Conservation (phyloP, 805 yeast species). For the Yamadazyma phyllophila region DNA sequence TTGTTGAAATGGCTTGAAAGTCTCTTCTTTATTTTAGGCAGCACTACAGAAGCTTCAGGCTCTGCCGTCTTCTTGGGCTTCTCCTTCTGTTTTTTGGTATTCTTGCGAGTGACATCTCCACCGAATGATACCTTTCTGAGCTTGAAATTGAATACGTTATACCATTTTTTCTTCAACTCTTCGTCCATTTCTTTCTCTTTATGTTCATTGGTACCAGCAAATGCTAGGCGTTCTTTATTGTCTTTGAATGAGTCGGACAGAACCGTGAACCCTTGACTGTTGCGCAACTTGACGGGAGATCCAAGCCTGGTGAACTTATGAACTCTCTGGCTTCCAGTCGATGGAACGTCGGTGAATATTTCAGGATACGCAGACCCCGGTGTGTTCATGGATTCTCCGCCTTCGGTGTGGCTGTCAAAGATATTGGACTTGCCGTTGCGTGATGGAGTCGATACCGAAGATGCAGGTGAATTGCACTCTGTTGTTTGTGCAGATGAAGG, state of each 20-base stretch:
- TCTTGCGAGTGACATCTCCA: not conserved
- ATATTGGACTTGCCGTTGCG: not conserved
- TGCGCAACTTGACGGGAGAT: not conserved
- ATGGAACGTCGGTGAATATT: not conserved
- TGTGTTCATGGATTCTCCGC: not conserved
- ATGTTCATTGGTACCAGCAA: not conserved
- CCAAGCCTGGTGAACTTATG: not conserved
- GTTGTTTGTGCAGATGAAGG: not conserved
- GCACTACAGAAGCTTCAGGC: not conserved
- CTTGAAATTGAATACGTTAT: constrained; percentile 2
- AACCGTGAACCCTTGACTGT: not conserved
- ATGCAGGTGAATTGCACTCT: not conserved
- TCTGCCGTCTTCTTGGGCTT: not conserved
- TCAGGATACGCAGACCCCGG: constrained; percentile 8
- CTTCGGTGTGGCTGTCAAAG: not conserved
- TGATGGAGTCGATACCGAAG: not conserved
- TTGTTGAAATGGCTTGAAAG: not conserved
- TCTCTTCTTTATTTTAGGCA: not conserved
- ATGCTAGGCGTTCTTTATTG: not conserved
- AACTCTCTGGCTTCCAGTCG: not conserved
- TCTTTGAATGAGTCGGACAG: not conserved
- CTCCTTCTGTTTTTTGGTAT: not conserved
- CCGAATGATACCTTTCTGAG: not conserved
- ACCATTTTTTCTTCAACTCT: constrained; percentile 2
- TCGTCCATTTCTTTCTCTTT: not conserved